These are phyloP conservation scores for Cutaneotrichosporon mucoides DNA, from an alignment of 1,284 basidiomycete species.

Conservation along the genomic window DNA sequence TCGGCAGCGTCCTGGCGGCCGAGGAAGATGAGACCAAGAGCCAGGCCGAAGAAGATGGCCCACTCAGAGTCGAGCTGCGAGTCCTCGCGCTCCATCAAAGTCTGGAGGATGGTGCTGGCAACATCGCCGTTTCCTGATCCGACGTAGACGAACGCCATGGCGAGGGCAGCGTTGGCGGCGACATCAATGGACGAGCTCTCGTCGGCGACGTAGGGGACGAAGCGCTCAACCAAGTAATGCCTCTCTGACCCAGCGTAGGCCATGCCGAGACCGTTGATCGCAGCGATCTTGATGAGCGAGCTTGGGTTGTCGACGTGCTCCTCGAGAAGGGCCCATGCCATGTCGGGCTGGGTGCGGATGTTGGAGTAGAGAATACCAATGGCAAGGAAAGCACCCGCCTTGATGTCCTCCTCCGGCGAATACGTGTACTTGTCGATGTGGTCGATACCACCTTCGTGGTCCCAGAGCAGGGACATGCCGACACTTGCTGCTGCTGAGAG, in stretches of 20 bases:
- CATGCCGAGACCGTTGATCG: conserved; percentile 84
- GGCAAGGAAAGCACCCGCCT: conserved; percentile 92
- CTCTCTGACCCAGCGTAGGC: conserved; percentile 92
- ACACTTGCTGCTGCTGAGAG: conserved; percentile 93
- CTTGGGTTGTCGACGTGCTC: conserved; percentile 91
- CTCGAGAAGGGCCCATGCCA: conserved; percentile 82
- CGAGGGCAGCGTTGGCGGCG: conserved; percentile 75
- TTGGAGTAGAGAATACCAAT: conserved; percentile 89
- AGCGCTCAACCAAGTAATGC: conserved; percentile 72
- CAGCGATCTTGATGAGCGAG: conserved; percentile 74
- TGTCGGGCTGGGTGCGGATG: conserved; percentile 89
- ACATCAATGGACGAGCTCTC: conserved; percentile 84
- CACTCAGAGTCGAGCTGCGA: conserved; percentile 82
- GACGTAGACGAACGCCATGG: conserved; percentile 92
- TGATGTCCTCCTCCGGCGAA: conserved; percentile 93
- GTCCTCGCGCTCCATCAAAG: conserved; percentile 77
- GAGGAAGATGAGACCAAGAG: conserved; percentile 85
- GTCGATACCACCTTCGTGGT: conserved; percentile 88
- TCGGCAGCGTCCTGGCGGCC: conserved; percentile 92
- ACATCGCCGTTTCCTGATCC: conserved; percentile 95
- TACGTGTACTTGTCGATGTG: conserved; percentile 99
- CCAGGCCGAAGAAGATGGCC: conserved; percentile 85
- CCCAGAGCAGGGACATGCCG: conserved; percentile 92
- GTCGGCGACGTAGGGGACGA: conserved; percentile 78
- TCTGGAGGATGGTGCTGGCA: conserved; percentile 82